Evolutionary conservation across 805 yeast genomes (phyloP).

Genomic region (Candida railenensis): DNA sequence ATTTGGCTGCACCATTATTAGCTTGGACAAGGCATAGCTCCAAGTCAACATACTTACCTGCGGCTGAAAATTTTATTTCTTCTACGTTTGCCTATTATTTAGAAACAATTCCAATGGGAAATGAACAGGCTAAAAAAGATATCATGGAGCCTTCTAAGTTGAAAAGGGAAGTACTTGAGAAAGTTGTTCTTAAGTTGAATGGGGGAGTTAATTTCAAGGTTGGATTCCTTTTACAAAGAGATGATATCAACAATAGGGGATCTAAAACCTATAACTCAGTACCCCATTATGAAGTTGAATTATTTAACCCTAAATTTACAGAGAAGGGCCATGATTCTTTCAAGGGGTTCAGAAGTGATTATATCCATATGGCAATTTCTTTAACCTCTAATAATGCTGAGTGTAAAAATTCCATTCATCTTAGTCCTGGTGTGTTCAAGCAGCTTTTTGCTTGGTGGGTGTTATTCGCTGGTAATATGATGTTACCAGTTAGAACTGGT

Average conservation of each 20-base stretch:
- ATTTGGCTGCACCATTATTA: constrained; percentile 47
- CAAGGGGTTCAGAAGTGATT: constrained; percentile 38
- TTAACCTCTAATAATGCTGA: constrained; percentile 32
- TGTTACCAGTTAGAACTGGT: constrained; percentile 80
- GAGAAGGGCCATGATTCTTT: constrained; percentile 38
- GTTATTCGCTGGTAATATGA: constrained; percentile 73
- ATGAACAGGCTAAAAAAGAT: neutral
- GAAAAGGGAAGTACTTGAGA: constrained; percentile 35
- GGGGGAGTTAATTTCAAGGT: constrained; percentile 62
- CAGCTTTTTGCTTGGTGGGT: constrained; percentile 86
- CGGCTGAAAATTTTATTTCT: constrained; percentile 39
- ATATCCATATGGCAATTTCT: constrained; percentile 41
- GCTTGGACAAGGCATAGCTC: constrained; percentile 58
- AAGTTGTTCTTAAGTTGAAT: constrained; percentile 53
- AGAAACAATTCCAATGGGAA: constrained; percentile 16
- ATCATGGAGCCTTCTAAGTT: neutral
- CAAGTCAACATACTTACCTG: constrained; percentile 46
- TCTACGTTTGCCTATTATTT: constrained; percentile 52
- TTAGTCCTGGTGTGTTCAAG: constrained; percentile 65
- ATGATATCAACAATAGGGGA: constrained; percentile 16
- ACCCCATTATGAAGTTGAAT: constrained; percentile 60
- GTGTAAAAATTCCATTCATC: constrained; percentile 69
- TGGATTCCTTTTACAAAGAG: constrained; percentile 58
- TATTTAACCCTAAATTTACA: constrained; percentile 56
- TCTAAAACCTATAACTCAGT: constrained; percentile 38